Base-by-base conservation (phyloP, 805 yeast genomes). In the Candida ovalis region DNA sequence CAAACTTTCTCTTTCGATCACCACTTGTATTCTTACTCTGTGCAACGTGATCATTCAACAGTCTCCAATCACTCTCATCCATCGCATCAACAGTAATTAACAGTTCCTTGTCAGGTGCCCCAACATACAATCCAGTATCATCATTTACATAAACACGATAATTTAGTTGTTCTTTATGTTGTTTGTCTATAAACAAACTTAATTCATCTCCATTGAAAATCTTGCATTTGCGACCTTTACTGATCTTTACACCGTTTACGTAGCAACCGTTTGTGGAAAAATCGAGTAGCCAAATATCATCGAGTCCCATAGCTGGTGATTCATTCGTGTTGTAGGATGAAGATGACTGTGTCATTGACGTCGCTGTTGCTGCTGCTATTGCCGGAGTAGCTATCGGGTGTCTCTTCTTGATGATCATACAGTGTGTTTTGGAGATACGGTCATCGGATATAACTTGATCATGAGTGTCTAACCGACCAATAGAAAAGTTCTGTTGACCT, bases 391-490 rank as follows among this genome's bases (percentile, higher is more conserved):
- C 55, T 3, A 80, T 76, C 0, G 82, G 82, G 59, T 84, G 88
- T 49, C 89, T 72, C 50, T 81, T 77, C 58, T 80, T 80, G 46
- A 74, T 58, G 13, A 92, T 71, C 27, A 82, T 69, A 64, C 97
- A 90, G 66, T 94, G 98, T 1, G 84, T 73, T 54, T 89, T 87
- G 2, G 97, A 91, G 57, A 92, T 76, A 41, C 97, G 69, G 56
- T 77, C 85, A 55, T 91, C 97, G 28, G 77, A 70, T 17, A 88
- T 77, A 39, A 71, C 72, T 30, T 79, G 75, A 60, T 86, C 82
- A 50, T 87, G 78, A 2, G 74, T 78, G 19, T 74, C 78, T 21
- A 78, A 76, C 32, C 98, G 72, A 1, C 99, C 98, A 46, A 92
- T 76, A 47, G 82, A 74, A 62, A 81, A 84, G 8, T 82, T 80